These are phyloP conservation scores for Monosporascus sp. DNA, from an alignment of 2,329 filamentous ascomycete genomes.

Conservation along the genomic window DNA sequence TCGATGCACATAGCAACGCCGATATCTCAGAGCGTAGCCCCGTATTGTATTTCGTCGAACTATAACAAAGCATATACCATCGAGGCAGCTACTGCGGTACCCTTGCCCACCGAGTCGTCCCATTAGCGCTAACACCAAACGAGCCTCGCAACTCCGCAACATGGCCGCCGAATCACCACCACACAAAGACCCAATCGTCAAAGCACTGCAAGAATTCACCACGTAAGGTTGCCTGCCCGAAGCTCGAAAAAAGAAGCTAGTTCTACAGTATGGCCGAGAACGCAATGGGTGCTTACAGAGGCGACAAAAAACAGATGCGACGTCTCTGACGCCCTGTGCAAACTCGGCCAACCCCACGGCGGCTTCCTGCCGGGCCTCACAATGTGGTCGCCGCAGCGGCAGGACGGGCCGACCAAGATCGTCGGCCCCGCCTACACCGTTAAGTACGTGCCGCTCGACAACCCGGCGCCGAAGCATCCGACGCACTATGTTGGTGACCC, in stretches of 20 bases:
- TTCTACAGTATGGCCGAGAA: no score
- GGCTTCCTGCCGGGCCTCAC: constrained; percentile 49
- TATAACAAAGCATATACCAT: not conserved
- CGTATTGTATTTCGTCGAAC: not conserved
- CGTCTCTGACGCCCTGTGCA: constrained; percentile 46
- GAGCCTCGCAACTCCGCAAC: constrained; percentile 4
- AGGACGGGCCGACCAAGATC: constrained; percentile 46
- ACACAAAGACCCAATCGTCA: constrained; percentile 22
- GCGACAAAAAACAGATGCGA: constrained; percentile 33
- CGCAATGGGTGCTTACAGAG: not conserved
- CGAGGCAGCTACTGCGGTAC: not conserved
- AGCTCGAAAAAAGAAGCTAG: not conserved
- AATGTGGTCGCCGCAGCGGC: constrained; percentile 48
- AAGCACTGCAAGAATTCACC: constrained; percentile 27
- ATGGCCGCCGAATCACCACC: constrained; percentile 7
- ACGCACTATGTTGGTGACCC: constrained; percentile 38
- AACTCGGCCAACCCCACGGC: constrained; percentile 41
- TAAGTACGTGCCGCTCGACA: constrained; percentile 41
- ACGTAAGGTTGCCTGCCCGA: constrained; percentile 16
- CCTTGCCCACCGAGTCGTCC: not conserved
- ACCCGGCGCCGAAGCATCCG: constrained; percentile 38
- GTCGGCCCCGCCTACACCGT: constrained; percentile 51
- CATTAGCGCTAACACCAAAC: not conserved
- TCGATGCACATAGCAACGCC: no score
- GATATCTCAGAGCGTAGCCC: no score